phyloP scores from a whole-genome alignment of 2,329 filamentous ascomycete species.

The Sporothrix luriei region DNA sequence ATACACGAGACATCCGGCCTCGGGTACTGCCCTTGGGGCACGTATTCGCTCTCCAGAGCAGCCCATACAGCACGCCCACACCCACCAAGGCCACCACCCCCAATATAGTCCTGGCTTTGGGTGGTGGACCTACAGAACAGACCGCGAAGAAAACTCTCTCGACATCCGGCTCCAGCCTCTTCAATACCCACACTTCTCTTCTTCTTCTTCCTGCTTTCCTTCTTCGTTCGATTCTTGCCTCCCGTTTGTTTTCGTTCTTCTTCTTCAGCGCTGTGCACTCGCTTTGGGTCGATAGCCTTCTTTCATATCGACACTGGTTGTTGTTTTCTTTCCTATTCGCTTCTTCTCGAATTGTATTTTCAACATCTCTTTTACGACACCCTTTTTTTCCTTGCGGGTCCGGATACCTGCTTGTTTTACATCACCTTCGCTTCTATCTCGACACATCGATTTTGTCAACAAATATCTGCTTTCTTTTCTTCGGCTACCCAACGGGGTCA shows the following conservation, averaged over 20 bases:
- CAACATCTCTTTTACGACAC: conserved; percentile 35
- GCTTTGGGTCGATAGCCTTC: conserved; percentile 56
- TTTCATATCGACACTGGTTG: conserved; percentile 54
- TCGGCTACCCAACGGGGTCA: conserved; percentile 3
- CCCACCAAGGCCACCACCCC: conserved; percentile 35
- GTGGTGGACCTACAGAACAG: conserved; percentile 16
- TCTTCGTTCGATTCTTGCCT: conserved; percentile 34
- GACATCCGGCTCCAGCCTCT: neutral
- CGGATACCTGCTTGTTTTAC: conserved; percentile 30
- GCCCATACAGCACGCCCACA: conserved; percentile 35
- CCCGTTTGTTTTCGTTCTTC: conserved; percentile 40
- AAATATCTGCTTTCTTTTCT: conserved; percentile 15
- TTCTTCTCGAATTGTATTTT: conserved; percentile 44
- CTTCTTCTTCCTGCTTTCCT: conserved; percentile 31
- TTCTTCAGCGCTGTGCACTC: conserved; percentile 54
- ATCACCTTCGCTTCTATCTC: conserved; percentile 32
- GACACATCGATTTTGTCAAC: conserved; percentile 16
- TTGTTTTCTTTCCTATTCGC: conserved; percentile 39
- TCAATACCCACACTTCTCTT: conserved; percentile 36
- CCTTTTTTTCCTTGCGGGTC: conserved; percentile 35
- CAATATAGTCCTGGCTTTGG: conserved; percentile 40
- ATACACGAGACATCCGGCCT: conserved; percentile 46
- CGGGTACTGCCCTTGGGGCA: conserved; percentile 47
- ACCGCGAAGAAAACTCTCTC: conserved; percentile 25
- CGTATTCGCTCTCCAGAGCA: conserved; percentile 35